These are phyloP conservation scores for Coelastrella sp. DNA, from an alignment of 139 green algal species.

Conservation along the genomic window DNA sequence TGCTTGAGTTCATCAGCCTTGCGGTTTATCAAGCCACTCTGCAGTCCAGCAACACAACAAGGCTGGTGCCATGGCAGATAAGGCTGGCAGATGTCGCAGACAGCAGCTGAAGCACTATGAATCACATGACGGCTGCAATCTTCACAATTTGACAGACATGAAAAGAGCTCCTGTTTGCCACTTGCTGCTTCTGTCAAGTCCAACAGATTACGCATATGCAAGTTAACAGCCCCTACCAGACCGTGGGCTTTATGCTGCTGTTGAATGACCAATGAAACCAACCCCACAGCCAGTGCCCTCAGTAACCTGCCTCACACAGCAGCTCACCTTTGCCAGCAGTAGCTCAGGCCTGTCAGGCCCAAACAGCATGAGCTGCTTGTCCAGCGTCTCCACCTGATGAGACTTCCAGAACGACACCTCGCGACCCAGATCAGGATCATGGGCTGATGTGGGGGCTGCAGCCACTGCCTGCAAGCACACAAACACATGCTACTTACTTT, in stretches of 20 bases:
- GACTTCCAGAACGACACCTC: constrained; percentile 47
- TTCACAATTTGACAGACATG: too few relatives aligned
- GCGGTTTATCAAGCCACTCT: constrained; percentile 4
- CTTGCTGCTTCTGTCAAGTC: neutral
- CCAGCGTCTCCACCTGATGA: constrained; percentile 61
- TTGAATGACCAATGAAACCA: too few relatives aligned
- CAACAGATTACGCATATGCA: too few relatives aligned
- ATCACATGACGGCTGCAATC: too few relatives aligned
- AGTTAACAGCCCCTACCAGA: too few relatives aligned
- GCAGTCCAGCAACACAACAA: neutral
- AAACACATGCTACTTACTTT: too few relatives aligned
- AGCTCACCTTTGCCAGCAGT: neutral
- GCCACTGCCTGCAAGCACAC: too few relatives aligned
- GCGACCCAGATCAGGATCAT: neutral
- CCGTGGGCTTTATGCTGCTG: too few relatives aligned
- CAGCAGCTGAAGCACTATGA: too few relatives aligned
- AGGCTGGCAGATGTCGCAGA: too few relatives aligned
- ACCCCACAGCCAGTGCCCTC: too few relatives aligned
- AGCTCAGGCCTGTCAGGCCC: constrained; percentile 49
- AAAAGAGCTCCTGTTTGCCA: too few relatives aligned
- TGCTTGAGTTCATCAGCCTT: constrained; percentile 50
- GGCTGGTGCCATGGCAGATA: neutral
- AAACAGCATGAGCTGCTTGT: constrained; percentile 64
- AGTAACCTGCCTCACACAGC: neutral
- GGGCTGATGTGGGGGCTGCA: neutral